Base-by-base conservation (phyloP, 2,329 filamentous ascomycete species). In the Sclerotiophoma versabilis region DNA sequence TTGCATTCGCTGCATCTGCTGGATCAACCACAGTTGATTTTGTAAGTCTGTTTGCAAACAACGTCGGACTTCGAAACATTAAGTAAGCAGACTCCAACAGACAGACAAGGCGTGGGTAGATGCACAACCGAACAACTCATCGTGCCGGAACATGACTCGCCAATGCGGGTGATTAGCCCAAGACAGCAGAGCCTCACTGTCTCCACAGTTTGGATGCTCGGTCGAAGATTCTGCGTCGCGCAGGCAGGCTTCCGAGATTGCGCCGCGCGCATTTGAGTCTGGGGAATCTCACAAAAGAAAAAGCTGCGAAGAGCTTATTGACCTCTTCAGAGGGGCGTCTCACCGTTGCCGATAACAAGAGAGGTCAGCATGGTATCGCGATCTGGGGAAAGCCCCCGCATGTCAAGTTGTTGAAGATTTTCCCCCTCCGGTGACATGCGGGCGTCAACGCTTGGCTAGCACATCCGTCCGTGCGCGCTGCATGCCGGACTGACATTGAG, bases 1-100 rank as follows among this genome's bases (percentile, higher is more conserved):
- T 83, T 47, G 81, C 83, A 0, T 87, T 87, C 65, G 76, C 78
- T 0, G 80, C 80, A 0, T 86, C 83, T 1, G 84, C 84, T 0
- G 74, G 64, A 0, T 77, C 85, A 15, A 83, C 82, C 3, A 69
- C 74, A 0, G 59, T 85, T 2, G 83, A 81, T 1, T 12, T 81
- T 23, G 76, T 80, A 4, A 76, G 80, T 2, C 64, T 83, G 3
- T 81, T 83, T 44, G 58, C 61, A 15, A 47, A 59, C 15, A 59
- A 60, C 30, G 41, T 49, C 5, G 59, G 61, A 7, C 44, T 64
- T 27, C 44, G 61, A 6, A 54, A 44, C 34, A 66, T 55, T 5
- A 51, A 59, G 19, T 57, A 30, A 37, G 11, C 17, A 23, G 34
- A 27, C 25, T 27, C 34, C 11, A 42, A 25, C 11, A 44, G 41